phyloP scores from a whole-genome alignment of 352 stramenopile species.

The Phytophthora cajani region DNA sequence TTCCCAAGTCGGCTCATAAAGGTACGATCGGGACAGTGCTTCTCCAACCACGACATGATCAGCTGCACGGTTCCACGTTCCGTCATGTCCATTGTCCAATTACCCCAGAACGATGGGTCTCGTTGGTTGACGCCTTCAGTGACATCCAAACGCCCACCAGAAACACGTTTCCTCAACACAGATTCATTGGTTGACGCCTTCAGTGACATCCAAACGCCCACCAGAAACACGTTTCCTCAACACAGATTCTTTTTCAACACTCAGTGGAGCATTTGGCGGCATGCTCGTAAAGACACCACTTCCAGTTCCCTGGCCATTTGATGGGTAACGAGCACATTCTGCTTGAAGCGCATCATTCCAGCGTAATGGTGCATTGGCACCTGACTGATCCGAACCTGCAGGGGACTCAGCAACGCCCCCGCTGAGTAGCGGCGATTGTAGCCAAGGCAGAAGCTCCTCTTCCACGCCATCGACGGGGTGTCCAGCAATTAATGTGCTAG shows the following conservation, averaged over 20 bases:
- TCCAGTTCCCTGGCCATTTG: conserved; percentile 14
- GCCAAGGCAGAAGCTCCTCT: conserved; percentile 84
- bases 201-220: conserved; percentile 21
- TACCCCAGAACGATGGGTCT: conserved; percentile 60
- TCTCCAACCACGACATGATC: conserved; percentile 82
- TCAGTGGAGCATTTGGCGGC: conserved; percentile 8
- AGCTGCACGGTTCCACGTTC: conserved; percentile 60
- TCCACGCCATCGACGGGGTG: conserved; percentile 78
- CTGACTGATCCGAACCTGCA: conserved; percentile 4
- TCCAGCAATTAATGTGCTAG: conserved; percentile 78
- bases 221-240: conserved; percentile 24
- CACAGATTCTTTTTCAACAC: conserved; percentile 20
- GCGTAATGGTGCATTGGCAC: conserved; percentile 20
- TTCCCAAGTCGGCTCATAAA: conserved; percentile 80
- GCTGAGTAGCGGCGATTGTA: conserved; percentile 84
- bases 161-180: conserved; percentile 17
- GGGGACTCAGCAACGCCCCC: conserved; percentile 54
- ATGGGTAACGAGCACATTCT: conserved; percentile 38
- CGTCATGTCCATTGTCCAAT: conserved; percentile 67
- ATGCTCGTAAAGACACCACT: conserved; percentile 10
- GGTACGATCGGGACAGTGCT: conserved; percentile 72
- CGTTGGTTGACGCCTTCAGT: conserved; percentile 33
- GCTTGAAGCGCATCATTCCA: conserved; percentile 51
- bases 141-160: conserved; percentile 23
- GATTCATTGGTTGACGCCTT: conserved; percentile 34